A percentile compares a stretch with the other conserved stretches of the same genome.
Evolutionary conservation across 1,284 basidiomycete species (phyloP).

Genomic region (Leccinum pallidistipes): DNA sequence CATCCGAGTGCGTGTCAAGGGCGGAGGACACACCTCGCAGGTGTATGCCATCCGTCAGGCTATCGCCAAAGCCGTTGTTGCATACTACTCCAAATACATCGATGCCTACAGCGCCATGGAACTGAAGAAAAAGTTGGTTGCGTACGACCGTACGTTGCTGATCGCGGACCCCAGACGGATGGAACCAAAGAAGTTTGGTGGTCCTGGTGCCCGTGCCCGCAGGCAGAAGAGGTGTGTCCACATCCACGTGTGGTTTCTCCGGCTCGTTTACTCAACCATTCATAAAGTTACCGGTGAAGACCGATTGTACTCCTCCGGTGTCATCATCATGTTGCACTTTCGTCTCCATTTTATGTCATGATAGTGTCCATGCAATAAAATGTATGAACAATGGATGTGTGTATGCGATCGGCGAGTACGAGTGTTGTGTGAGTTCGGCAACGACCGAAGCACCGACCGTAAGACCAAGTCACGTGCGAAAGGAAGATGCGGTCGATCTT

Average conservation of each 20-base stretch:
- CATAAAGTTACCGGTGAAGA: constrained; percentile 82
- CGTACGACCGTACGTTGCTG: constrained; percentile 92
- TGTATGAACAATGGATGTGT: constrained; percentile 15
- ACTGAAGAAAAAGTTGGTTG: constrained; percentile 94
- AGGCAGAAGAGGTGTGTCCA: constrained; percentile 84
- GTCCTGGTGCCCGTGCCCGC: constrained; percentile 93
- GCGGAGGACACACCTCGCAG: constrained; percentile 99
- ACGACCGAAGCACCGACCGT: neutral
- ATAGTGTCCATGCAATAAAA: constrained; percentile 41
- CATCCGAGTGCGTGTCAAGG: constrained; percentile 97
- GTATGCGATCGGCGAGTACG: neutral
- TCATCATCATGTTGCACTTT: constrained; percentile 46
- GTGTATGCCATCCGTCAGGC: constrained; percentile 99
- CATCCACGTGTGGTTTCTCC: neutral
- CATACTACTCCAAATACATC: constrained; percentile 99
- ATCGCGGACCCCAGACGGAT: constrained; percentile 98
- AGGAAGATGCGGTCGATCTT: neutral
- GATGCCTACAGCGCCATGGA: constrained; percentile 97
- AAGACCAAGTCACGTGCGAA: constrained; percentile 18
- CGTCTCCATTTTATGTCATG: constrained; percentile 47
- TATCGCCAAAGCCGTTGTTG: constrained; percentile 96
- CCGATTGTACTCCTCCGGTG: constrained; percentile 24
- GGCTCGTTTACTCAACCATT: constrained; percentile 11
- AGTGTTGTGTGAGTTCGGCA: neutral
- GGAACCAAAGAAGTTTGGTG: constrained; percentile 99